Conservation (phyloP, 352 stramenopile species). For the Phytophthora ohioensis region DNA sequence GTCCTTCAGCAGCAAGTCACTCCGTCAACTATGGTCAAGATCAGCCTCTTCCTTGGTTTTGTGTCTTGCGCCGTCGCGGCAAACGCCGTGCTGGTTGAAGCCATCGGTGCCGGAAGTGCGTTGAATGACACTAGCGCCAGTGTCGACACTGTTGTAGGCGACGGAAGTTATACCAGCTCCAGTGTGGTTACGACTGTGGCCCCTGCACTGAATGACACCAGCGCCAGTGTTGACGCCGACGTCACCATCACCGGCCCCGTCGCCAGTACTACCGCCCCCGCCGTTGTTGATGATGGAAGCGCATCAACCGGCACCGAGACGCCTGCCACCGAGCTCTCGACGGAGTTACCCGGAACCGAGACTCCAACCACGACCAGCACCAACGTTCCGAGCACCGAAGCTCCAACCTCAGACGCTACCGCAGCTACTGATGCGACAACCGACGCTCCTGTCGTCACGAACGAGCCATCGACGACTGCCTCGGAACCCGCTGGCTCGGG, state of each 20-base stretch:
- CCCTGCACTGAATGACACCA: slow-evolving; percentile 1
- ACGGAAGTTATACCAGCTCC: not conserved
- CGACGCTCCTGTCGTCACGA: too few species aligned
- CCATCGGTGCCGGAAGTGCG: slow-evolving; percentile 5
- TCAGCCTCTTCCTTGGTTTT: slow-evolving; percentile 22
- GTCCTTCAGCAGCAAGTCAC: not conserved
- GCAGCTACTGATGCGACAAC: too few species aligned
- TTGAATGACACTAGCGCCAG: slow-evolving; percentile 1
- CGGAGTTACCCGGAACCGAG: too few species aligned
- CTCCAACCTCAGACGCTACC: too few species aligned
- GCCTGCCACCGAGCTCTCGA: too few species aligned
- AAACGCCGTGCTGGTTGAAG: slow-evolving; percentile 1
- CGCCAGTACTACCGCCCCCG: not conserved
- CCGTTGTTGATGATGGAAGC: not conserved
- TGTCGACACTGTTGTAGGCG: not conserved
- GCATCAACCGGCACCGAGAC: not conserved
- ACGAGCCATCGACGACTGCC: too few species aligned
- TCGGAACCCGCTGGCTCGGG: too few species aligned
- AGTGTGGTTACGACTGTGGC: not conserved
- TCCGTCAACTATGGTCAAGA: slow-evolving; percentile 32
- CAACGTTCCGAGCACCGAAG: not conserved
- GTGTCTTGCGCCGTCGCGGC: slow-evolving; percentile 1
- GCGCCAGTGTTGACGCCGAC: slow-evolving; percentile 1
- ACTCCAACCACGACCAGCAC: too few species aligned
- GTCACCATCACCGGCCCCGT: not conserved